These are phyloP conservation scores for Penicillium turbatum DNA, from an alignment of 495 filamentous ascomycete genomes.

Conservation along the genomic window DNA sequence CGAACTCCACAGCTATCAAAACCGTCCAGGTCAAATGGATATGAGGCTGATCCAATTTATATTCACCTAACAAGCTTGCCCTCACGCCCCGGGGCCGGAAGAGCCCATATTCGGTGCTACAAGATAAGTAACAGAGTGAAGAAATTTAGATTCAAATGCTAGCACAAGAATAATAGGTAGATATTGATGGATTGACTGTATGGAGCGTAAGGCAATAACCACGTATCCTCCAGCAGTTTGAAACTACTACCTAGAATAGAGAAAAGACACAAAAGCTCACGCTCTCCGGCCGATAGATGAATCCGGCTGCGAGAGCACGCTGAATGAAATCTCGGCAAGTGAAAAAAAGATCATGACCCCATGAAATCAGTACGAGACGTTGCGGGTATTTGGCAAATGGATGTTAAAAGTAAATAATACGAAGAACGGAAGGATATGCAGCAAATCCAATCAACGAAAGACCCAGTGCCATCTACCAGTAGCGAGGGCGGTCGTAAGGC, in stretches of 20 bases:
- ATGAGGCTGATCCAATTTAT: too few species aligned
- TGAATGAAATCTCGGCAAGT: constrained; percentile 16
- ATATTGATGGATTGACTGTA: neutral
- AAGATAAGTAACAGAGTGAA: neutral
- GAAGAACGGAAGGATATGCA: constrained; percentile 15
- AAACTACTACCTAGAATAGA: neutral
- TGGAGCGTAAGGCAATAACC: neutral
- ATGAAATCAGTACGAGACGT: constrained; percentile 26
- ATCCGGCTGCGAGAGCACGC: constrained; percentile 11
- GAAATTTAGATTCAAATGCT: neutral
- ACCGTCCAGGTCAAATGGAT: too few species aligned
- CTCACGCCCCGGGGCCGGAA: too few species aligned
- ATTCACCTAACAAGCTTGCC: too few species aligned
- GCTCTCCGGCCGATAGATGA: constrained; percentile 1
- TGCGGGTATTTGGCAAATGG: constrained; percentile 23
- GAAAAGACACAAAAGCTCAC: neutral
- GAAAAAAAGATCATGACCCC: constrained; percentile 18
- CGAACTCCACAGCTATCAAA: too few species aligned
- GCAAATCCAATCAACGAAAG: constrained; percentile 8
- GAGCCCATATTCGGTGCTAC: neutral
- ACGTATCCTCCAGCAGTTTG: neutral
- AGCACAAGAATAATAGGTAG: neutral
- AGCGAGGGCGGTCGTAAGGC: constrained; percentile 43
- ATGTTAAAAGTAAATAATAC: neutral
- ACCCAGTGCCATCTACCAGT: constrained; percentile 36